Evolutionary conservation across 202 grass and related monocot species (phyloP), one percentile per base, ranked within the genome.

Genomic region (Bolboschoenoplectus hybrid): DNA sequence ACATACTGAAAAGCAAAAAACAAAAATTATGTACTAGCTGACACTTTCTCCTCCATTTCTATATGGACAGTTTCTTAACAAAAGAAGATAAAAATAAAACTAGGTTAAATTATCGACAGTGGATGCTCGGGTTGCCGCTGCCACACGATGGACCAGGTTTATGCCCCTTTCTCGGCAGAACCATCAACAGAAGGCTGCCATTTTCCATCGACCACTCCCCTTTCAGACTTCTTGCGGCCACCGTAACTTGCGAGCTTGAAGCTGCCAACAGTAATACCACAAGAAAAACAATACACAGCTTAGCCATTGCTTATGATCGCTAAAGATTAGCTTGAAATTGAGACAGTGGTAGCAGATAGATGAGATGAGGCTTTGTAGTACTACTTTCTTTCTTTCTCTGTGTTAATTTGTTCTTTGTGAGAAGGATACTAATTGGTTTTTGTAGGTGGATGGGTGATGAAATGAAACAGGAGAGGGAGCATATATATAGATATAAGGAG

Each of bases 181-280:
- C 44, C 81, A 83, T 66, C 1, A 53, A 53, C 62, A 83, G 16
- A 51, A 83, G n/a, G 43, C 44, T 83, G 3, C 50, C n/a, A 16
- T 26, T 16, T 83, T 83, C 1, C 43, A 26, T 38, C 81, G 45
- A 35, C 3, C 53, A 43, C 61, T 83, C 81, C 7, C 63, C 81
- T 83, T 83, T 83, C 81, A 83, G 51, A 39, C 45, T 40, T 68
- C 81, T 83, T 34, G 58, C 61, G 39, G 44, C 81, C 61, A 83
- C 11, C 11, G 53, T 63, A 16, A 8, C 19, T 51, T 67, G 60
- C 53, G 40, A 67, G 63, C 11, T 36, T 83, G 60, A 83, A 8
- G 20, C 13, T 83, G 20, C 47, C 64, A 83, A 13, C 10, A 83
- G 19, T 17, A 64, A 17, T 52, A 83, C 13, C 32, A 66, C 81